These are phyloP conservation scores for Trifolium fragiferum DNA, from an alignment of 306 rosid species.

Conservation along the genomic window DNA sequence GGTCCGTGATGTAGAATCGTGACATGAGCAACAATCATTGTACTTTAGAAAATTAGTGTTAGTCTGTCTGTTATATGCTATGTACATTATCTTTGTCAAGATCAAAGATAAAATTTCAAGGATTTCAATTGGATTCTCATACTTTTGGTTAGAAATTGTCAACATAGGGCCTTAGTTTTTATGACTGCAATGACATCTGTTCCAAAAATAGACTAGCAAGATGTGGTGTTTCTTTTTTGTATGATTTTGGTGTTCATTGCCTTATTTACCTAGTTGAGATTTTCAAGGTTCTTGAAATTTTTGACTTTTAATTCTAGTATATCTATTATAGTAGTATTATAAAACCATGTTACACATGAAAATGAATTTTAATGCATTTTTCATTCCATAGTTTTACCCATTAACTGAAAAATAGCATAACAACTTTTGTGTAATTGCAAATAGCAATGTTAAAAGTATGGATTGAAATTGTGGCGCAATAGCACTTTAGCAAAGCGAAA, in stretches of 20 bases:
- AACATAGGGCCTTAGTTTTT: not conserved
- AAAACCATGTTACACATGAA: not conserved
- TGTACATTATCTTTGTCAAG: slow-evolving; percentile 17
- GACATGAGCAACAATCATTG: slow-evolving; percentile 41
- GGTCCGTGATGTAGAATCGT: slow-evolving; percentile 74
- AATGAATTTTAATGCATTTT: not conserved
- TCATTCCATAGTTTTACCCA: not conserved
- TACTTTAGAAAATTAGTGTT: not conserved
- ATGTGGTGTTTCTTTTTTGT: not conserved
- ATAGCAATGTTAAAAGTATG: too few relatives aligned
- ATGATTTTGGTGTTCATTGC: not conserved
- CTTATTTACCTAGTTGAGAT: not conserved
- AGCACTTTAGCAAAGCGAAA: too few relatives aligned
- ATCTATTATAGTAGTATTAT: not conserved
- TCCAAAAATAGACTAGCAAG: not conserved
- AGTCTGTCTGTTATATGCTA: not conserved
- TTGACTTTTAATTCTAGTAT: not conserved
- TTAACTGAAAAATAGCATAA: not conserved
- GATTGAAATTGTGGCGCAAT: too few relatives aligned
- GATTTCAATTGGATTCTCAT: too few relatives aligned
- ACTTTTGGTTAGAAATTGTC: not conserved
- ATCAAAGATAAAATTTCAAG: too few relatives aligned
- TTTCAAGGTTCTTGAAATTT: not conserved
- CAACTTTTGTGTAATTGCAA: not conserved
- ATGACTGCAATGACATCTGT: not conserved